Conservation (phyloP, 2,329 filamentous ascomycete species). For the Colletotrichum sp. region DNA sequence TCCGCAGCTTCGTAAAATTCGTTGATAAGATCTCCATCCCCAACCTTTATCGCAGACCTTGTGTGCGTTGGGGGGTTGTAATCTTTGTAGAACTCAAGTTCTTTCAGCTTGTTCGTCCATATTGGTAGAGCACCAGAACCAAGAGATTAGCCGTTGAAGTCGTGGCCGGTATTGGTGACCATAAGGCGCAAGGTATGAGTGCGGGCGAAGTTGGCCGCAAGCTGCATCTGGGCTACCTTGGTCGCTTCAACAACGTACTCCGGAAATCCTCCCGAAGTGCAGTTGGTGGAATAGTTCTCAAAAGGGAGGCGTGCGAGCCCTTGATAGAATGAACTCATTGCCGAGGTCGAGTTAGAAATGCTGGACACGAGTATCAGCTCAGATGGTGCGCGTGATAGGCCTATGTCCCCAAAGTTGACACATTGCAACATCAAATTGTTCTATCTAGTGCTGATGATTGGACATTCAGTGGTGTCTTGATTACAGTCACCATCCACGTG, state of each 20-base stretch:
- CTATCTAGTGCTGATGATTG: constrained; percentile 21
- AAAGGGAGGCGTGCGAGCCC: neutral
- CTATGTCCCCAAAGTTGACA: no score
- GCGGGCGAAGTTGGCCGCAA: constrained; percentile 51
- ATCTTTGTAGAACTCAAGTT: constrained; percentile 40
- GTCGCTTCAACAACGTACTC: neutral
- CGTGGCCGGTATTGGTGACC: constrained; percentile 47
- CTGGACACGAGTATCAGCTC: neutral
- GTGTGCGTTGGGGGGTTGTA: constrained; percentile 45
- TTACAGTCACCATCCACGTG: constrained; percentile 31
- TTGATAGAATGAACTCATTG: constrained; percentile 24
- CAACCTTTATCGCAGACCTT: constrained; percentile 57
- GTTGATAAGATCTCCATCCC: constrained; percentile 54
- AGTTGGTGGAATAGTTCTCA: neutral
- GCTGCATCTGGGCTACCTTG: constrained; percentile 42
- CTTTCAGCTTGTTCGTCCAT: constrained; percentile 43
- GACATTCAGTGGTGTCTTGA: constrained; percentile 30
- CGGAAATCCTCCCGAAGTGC: neutral
- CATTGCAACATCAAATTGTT: neutral
- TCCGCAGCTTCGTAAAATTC: constrained; percentile 56
- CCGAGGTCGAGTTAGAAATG: constrained; percentile 26
- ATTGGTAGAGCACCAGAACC: constrained; percentile 38
- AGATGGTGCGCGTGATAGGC: constrained; percentile 8
- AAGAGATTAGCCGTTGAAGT: constrained; percentile 36
- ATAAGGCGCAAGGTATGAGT: constrained; percentile 52